Evolutionary conservation across 768 basidiomycete genomes (phyloP).

Genomic region (Termitomyces sp.): DNA sequence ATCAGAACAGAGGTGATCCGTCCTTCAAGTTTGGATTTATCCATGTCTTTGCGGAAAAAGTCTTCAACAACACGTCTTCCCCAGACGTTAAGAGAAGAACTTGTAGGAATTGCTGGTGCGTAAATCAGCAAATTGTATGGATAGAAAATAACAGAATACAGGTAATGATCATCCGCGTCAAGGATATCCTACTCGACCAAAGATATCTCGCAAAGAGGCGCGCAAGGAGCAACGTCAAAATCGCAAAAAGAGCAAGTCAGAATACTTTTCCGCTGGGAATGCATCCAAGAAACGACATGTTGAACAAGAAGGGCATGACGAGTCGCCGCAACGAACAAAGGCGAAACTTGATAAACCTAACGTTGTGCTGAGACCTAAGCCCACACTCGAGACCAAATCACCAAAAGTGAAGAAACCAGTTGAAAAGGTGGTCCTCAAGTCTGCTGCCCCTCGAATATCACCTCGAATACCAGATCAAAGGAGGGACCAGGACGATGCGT

Average conservation of each 20-base stretch:
- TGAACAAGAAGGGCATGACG: conserved; percentile 40
- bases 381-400: not conserved
- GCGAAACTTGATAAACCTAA: conserved; percentile 18
- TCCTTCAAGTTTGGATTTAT: not conserved
- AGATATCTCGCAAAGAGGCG: conserved; percentile 50
- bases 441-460: conserved; percentile 5
- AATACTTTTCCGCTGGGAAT: conserved; percentile 39
- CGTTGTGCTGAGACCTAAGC: not conserved
- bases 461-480: conserved; percentile 17
- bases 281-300: conserved; percentile 27
- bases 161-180: conserved; percentile 16
- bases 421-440: conserved; percentile 24
- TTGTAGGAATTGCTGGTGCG: conserved; percentile 17
- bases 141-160: conserved; percentile 1
- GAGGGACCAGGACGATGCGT: conserved; percentile 73
- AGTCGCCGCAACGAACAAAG: conserved; percentile 49
- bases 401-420: conserved; percentile 21
- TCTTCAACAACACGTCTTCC: conserved; percentile 34
- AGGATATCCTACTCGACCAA: conserved; percentile 14
- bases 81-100: conserved; percentile 24
- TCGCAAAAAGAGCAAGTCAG: conserved; percentile 58
- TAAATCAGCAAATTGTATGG: not conserved
- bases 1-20: too few species aligned
- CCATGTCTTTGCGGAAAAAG: conserved; percentile 23
- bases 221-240: conserved; percentile 57